Evolutionary conservation across 2,329 filamentous ascomycete genomes (phyloP).

Genomic region (Fusarium musae): DNA sequence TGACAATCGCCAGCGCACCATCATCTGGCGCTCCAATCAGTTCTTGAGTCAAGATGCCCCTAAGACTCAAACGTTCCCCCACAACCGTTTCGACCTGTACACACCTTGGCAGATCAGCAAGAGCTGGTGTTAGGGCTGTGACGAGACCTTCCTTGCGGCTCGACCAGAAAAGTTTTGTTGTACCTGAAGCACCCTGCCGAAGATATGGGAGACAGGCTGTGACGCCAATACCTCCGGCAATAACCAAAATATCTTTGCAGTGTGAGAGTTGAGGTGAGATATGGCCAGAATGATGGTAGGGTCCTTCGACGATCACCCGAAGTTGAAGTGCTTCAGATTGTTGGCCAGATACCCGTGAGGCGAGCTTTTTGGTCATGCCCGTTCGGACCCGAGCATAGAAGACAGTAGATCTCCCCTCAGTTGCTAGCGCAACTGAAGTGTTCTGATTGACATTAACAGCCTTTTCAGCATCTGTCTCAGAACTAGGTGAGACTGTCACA

Average conservation of each 20-base stretch:
- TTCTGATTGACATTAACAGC: background rate
- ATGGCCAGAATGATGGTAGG: slow-evolving; percentile 42
- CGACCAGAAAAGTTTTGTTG: slow-evolving; percentile 43
- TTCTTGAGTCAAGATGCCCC: slow-evolving; percentile 36
- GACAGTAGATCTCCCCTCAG: background rate
- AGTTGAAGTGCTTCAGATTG: slow-evolving; percentile 14
- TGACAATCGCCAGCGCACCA: slow-evolving; percentile 38
- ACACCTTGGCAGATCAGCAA: slow-evolving; percentile 22
- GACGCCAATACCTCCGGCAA: slow-evolving; percentile 50
- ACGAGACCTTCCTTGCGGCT: slow-evolving; percentile 34
- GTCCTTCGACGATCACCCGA: slow-evolving; percentile 44
- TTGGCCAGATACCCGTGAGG: slow-evolving; percentile 3
- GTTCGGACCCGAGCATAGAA: slow-evolving; percentile 37
- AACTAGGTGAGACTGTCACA: slow-evolving; percentile 15
- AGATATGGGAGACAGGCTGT: slow-evolving; percentile 46
- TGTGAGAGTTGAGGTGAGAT: slow-evolving; percentile 31
- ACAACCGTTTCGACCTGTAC: slow-evolving; percentile 40
- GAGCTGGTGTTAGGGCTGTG: slow-evolving; percentile 20
- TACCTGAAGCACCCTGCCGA: slow-evolving; percentile 8
- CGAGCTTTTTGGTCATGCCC: slow-evolving; percentile 41
- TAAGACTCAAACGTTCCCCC: slow-evolving; percentile 38
- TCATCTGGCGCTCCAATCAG: slow-evolving; percentile 25
- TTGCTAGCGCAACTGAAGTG: background rate
- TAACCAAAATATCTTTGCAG: slow-evolving; percentile 43
- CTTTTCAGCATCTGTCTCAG: background rate